These are phyloP conservation scores for Fusarium virguliforme DNA, from an alignment of 2,329 filamentous ascomycete species.

Conservation along the genomic window DNA sequence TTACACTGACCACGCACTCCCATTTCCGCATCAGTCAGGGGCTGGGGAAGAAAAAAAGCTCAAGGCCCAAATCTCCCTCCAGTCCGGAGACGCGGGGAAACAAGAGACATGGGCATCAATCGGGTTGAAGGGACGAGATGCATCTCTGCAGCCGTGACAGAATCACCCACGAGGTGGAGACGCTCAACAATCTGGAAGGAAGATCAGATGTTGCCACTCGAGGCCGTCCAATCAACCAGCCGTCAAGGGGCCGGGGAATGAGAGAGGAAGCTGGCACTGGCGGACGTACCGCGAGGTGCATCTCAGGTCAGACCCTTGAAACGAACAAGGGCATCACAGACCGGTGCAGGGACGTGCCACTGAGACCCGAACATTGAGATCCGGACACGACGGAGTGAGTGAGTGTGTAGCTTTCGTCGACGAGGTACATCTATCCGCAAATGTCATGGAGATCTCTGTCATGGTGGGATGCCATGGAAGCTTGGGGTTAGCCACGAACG, in stretches of 20 bases:
- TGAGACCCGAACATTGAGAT: conserved; percentile 24
- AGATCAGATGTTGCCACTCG: conserved; percentile 39
- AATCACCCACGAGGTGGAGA: conserved; percentile 38
- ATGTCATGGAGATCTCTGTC: conserved; percentile 18
- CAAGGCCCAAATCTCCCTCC: conserved; percentile 27
- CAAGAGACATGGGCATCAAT: conserved; percentile 19
- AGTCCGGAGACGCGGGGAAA: conserved; percentile 32
- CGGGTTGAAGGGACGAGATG: conserved; percentile 39
- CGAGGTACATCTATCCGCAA: conserved; percentile 43
- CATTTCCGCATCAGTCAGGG: conserved; percentile 9
- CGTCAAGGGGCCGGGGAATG: conserved; percentile 25
- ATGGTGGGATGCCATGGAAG: conserved; percentile 26
- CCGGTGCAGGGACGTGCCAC: conserved; percentile 26
- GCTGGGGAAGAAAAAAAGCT: conserved; percentile 20
- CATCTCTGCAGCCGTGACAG: conserved; percentile 33
- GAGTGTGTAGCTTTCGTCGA: conserved; percentile 16
- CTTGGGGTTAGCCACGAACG: conserved; percentile 22
- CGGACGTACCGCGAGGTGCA: conserved; percentile 31
- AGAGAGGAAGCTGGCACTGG: conserved; percentile 36
- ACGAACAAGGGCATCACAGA: conserved; percentile 30
- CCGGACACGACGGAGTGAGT: conserved; percentile 16
- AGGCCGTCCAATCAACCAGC: conserved; percentile 39
- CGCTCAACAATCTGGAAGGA: conserved; percentile 39
- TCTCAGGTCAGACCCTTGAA: conserved; percentile 36
- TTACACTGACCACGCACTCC: conserved; percentile 18